Conservation (phyloP, 2,329 filamentous ascomycete species). For the Ophiobolus disseminans region DNA sequence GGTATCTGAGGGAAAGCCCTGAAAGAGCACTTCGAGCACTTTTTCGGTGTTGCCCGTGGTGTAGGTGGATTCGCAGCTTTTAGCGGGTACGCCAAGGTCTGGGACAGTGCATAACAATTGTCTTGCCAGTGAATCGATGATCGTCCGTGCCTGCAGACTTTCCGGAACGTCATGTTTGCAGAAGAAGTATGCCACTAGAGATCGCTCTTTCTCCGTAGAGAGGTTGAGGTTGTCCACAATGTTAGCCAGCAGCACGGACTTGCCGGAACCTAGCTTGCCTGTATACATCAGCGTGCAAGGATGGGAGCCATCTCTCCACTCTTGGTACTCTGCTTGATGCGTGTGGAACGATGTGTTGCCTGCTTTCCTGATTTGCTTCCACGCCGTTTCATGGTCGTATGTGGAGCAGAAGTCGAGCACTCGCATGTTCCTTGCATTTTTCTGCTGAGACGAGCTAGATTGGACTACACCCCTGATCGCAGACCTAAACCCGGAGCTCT, state of each 20-base stretch:
- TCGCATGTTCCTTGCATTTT: conserved; percentile 26
- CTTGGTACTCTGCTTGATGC: conserved; percentile 27
- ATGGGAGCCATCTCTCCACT: conserved; percentile 31
- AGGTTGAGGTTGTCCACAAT: conserved; percentile 42
- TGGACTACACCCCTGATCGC: conserved; percentile 22
- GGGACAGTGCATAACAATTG: conserved; percentile 47
- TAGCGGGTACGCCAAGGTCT: background rate
- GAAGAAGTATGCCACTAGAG: conserved; percentile 34
- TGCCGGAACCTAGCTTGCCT: conserved; percentile 55
- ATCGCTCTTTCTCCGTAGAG: background rate
- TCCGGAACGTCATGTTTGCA: conserved; percentile 29
- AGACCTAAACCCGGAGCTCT: conserved; percentile 28
- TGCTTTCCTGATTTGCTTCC: conserved; percentile 53
- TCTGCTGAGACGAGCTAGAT: conserved; percentile 20
- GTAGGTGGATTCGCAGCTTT: no score
- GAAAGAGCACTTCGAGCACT: conserved; percentile 26
- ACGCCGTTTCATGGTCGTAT: conserved; percentile 50
- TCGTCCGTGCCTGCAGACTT: conserved; percentile 30
- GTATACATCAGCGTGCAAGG: conserved; percentile 44
- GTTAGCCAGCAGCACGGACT: conserved; percentile 56
- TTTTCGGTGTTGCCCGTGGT: conserved; percentile 23
- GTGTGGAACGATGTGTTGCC: conserved; percentile 46
- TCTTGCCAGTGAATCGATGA: conserved; percentile 33
- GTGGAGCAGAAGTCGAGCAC: conserved; percentile 52
- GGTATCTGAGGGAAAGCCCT: conserved; percentile 14